Evolutionary conservation across 1,284 basidiomycete genomes (phyloP).

Genomic region (Malassezia caprae): DNA sequence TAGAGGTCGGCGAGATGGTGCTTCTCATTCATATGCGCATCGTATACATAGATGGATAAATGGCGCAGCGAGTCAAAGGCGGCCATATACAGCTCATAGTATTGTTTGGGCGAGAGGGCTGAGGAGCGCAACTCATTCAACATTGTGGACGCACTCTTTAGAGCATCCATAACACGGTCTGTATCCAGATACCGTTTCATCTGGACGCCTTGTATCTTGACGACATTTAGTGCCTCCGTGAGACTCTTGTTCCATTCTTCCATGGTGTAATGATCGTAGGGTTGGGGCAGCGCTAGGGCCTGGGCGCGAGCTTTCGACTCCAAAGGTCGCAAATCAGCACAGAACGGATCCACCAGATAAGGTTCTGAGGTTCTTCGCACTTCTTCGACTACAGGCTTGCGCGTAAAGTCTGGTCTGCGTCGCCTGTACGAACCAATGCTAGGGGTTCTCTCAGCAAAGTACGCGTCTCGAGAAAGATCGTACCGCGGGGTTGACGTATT

Average conservation of each 20-base stretch:
- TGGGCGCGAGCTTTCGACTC: neutral
- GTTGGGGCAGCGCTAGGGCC: neutral
- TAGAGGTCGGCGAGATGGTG: constrained; percentile 47
- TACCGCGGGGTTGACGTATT: neutral
- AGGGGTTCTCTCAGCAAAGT: neutral
- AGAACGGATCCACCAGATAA: neutral
- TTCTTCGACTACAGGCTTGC: neutral
- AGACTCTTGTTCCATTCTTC: constrained; percentile 44
- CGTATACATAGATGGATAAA: constrained; percentile 45
- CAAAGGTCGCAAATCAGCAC: neutral
- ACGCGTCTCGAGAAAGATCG: neutral
- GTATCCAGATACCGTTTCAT: constrained; percentile 42
- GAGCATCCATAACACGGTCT: constrained; percentile 47
- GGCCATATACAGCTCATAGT: constrained; percentile 48
- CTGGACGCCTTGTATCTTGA: constrained; percentile 47
- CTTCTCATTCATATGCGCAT: constrained; percentile 40
- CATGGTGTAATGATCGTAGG: constrained; percentile 20
- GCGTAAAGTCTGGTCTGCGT: constrained; percentile 1
- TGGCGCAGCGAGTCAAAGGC: constrained; percentile 45
- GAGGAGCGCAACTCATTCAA: constrained; percentile 43
- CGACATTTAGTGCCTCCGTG: constrained; percentile 40
- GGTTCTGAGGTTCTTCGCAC: neutral
- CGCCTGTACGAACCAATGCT: constrained; percentile 5
- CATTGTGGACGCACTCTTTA: constrained; percentile 47
- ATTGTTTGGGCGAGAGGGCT: constrained; percentile 41